phyloP scores from a whole-genome alignment of 208 protist genomes.

The Trypanosoma platydactyli region DNA sequence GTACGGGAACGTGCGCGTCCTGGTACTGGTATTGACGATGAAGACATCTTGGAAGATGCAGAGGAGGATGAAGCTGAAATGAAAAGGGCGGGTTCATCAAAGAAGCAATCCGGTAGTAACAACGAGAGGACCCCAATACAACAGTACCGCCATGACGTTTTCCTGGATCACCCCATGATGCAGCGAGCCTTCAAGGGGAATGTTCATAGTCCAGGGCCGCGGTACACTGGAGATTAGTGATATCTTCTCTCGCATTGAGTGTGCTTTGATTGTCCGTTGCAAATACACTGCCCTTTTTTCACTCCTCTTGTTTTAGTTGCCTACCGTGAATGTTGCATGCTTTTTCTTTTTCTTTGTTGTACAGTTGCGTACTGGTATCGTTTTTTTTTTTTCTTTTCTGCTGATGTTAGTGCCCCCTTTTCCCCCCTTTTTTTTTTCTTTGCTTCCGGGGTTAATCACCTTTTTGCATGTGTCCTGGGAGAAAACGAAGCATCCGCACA shows the following conservation, averaged over 20 bases:
- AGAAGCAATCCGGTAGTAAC: background rate
- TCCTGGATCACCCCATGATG: conserved; percentile 74
- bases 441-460: background rate
- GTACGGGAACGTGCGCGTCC: conserved; percentile 32
- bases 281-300: background rate
- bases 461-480: background rate
- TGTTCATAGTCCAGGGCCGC: conserved; percentile 42
- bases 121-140: conserved; percentile 45
- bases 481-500: too few relatives aligned
- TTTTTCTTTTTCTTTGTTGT: background rate
- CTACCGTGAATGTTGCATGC: background rate
- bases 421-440: conserved; percentile 9
- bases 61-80: conserved; percentile 20
- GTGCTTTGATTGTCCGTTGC: background rate
- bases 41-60: conserved; percentile 43
- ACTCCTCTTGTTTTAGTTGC: background rate
- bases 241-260: background rate
- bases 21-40: conserved; percentile 65
- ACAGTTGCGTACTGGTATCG: background rate
- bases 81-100: background rate
- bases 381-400: conserved; percentile 18
- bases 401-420: conserved; percentile 7
- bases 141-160: conserved; percentile 49
- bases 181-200: conserved; percentile 50
- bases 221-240: conserved; percentile 66